Conservation (phyloP, 106 monocot genomes). For the Apostasia ramifera region DNA sequence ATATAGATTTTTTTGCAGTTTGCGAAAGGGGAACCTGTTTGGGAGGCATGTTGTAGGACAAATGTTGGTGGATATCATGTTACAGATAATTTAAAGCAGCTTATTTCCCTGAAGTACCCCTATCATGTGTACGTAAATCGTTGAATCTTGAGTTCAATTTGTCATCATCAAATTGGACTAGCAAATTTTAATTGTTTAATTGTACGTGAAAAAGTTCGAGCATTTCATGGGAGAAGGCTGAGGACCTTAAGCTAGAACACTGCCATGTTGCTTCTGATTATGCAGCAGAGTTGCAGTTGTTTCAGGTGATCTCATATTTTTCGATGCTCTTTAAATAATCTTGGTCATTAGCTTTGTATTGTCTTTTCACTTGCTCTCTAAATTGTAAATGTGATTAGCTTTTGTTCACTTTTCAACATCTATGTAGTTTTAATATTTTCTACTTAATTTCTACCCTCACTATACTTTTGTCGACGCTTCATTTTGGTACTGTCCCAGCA, state of each 20-base stretch:
- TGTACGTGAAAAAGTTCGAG: constrained; percentile 40
- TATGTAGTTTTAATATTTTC: no score
- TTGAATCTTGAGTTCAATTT: neutral
- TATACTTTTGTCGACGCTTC: no score
- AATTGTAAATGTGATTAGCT: no score
- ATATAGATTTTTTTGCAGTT: constrained; percentile 41
- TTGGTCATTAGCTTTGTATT: neutral
- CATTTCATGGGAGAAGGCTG: constrained; percentile 90
- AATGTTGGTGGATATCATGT: constrained; percentile 87
- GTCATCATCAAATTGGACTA: no score
- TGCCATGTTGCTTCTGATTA: constrained; percentile 84
- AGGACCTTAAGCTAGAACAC: constrained; percentile 87
- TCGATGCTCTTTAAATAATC: neutral
- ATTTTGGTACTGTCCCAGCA: no score
- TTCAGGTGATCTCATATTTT: constrained; percentile 52
- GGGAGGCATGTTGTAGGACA: constrained; percentile 70
- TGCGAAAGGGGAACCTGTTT: constrained; percentile 72
- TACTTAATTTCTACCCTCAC: no score
- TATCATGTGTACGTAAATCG: constrained; percentile 53
- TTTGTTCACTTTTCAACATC: no score
- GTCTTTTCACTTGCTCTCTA: neutral
- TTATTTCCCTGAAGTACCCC: constrained; percentile 94
- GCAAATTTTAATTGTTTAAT: neutral
- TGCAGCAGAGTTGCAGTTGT: constrained; percentile 68
- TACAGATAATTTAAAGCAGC: constrained; percentile 91